phyloP scores from a whole-genome alignment of 2,329 filamentous ascomycete genomes.

The Aspergillus alliaceus region DNA sequence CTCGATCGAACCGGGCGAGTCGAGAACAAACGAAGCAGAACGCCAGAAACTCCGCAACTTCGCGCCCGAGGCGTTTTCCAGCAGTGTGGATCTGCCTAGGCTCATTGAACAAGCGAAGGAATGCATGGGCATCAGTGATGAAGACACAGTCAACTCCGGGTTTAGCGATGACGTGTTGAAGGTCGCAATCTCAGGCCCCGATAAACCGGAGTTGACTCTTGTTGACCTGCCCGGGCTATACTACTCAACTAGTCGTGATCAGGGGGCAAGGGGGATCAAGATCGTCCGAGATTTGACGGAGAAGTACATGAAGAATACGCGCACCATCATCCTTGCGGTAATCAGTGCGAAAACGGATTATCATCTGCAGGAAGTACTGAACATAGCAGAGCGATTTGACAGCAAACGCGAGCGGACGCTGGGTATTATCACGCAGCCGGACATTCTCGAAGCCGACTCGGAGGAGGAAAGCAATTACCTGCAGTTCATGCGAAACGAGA shows the following conservation, averaged over 20 bases:
- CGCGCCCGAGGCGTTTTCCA: constrained; percentile 13
- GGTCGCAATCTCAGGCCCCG: constrained; percentile 60
- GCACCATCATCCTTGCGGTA: constrained; percentile 62
- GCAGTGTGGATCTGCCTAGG: constrained; percentile 34
- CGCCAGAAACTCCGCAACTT: constrained; percentile 10
- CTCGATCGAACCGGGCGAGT: constrained; percentile 41
- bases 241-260: constrained; percentile 53
- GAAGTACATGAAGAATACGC: constrained; percentile 56
- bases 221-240: constrained; percentile 64
- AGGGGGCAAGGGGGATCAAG: constrained; percentile 53
- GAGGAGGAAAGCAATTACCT: constrained; percentile 37
- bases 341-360: constrained; percentile 52
- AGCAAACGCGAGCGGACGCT: constrained; percentile 34
- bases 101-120: constrained; percentile 56
- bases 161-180: constrained; percentile 53
- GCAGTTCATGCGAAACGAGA: constrained; percentile 42
- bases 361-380: constrained; percentile 59
- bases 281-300: constrained; percentile 52
- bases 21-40: constrained; percentile 12
- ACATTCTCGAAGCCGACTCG: constrained; percentile 38
- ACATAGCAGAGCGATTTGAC: constrained; percentile 44
- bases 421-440: constrained; percentile 51
- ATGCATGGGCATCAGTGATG: constrained; percentile 49
- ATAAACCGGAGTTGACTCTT: constrained; percentile 60
- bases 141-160: constrained; percentile 15